Conservation (phyloP, 2,329 filamentous ascomycete genomes). For the Trichoderma sp. region DNA sequence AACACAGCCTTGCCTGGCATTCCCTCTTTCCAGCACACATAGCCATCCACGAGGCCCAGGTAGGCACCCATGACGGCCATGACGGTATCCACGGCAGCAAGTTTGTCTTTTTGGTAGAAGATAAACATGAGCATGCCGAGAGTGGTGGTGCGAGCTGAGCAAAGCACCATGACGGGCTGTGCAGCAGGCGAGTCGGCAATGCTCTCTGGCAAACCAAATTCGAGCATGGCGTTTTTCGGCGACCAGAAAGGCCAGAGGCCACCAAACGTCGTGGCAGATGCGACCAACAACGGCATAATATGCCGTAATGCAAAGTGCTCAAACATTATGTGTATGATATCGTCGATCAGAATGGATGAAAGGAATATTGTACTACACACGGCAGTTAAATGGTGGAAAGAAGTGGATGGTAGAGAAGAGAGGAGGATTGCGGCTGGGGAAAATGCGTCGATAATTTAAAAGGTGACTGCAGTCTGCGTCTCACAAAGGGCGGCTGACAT, state of each 20-base stretch:
- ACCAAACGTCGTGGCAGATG: conserved; percentile 18
- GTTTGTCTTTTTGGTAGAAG: conserved; percentile 16
- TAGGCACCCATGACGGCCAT: conserved; percentile 19
- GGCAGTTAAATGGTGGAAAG: too few relatives aligned
- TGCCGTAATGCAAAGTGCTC: conserved; percentile 15
- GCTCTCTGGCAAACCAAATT: conserved; percentile 18
- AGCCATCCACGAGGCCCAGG: conserved; percentile 18
- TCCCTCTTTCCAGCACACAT: conserved; percentile 20
- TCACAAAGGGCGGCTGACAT: not conserved
- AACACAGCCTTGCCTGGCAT: conserved; percentile 18
- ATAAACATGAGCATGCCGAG: conserved; percentile 19
- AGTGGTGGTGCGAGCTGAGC: conserved; percentile 14
- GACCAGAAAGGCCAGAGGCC: conserved; percentile 21
- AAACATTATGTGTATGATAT: conserved; percentile 2
- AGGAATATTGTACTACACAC: not conserved
- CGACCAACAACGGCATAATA: conserved; percentile 13
- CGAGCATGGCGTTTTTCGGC: conserved; percentile 18
- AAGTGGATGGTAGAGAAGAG: not conserved
- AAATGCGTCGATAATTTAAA: not conserved
- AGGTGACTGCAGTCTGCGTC: not conserved
- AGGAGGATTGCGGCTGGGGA: not conserved
- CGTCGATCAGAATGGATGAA: not conserved
- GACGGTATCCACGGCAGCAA: conserved; percentile 16
- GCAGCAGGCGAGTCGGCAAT: conserved; percentile 12
- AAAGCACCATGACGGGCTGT: conserved; percentile 18